Percentiles rank a stretch among this genome's conserved stretches.
Evolutionary conservation across 257 asterid species (phyloP).

Genomic region (Echium plantagineum): DNA sequence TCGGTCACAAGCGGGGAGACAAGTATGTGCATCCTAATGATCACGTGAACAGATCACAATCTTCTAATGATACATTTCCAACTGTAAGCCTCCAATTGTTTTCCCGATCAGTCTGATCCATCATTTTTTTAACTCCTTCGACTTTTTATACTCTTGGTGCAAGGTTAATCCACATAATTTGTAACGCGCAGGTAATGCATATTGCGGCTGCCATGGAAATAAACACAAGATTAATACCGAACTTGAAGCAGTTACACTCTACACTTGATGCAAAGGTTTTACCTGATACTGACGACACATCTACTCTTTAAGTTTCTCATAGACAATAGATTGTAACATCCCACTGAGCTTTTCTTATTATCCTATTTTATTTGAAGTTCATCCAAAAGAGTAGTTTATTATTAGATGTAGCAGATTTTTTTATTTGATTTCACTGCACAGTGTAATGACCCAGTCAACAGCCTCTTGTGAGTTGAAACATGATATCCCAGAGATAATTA

Average conservation of each 20-base stretch:
- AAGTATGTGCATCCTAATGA: slow-evolving; percentile 93
- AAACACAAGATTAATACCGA: slow-evolving; percentile 71
- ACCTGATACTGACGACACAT: neutral
- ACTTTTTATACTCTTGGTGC: neutral
- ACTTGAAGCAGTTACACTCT: slow-evolving; percentile 71
- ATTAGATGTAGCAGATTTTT: neutral
- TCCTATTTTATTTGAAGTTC: neutral
- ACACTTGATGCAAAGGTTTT: slow-evolving; percentile 73
- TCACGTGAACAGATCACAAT: slow-evolving; percentile 93
- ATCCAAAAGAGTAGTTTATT: neutral
- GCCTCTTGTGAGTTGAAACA: neutral
- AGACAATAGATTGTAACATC: neutral
- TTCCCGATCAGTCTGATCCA: slow-evolving; percentile 1
- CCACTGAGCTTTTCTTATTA: neutral
- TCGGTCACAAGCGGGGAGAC: slow-evolving; percentile 84
- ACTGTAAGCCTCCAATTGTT: slow-evolving; percentile 52
- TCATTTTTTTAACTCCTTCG: neutral
- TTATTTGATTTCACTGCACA: neutral
- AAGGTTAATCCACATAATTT: slow-evolving; percentile 4
- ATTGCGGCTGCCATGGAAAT: slow-evolving; percentile 92
- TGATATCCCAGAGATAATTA: neutral
- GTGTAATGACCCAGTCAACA: neutral
- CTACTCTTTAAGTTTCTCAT: neutral
- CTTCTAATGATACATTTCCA: slow-evolving; percentile 97
- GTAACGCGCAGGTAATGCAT: slow-evolving; percentile 74